Evolutionary conservation across 495 filamentous ascomycete species (phyloP), one percentile per base, ranked within the genome.

Genomic region (Xylaria longipes): DNA sequence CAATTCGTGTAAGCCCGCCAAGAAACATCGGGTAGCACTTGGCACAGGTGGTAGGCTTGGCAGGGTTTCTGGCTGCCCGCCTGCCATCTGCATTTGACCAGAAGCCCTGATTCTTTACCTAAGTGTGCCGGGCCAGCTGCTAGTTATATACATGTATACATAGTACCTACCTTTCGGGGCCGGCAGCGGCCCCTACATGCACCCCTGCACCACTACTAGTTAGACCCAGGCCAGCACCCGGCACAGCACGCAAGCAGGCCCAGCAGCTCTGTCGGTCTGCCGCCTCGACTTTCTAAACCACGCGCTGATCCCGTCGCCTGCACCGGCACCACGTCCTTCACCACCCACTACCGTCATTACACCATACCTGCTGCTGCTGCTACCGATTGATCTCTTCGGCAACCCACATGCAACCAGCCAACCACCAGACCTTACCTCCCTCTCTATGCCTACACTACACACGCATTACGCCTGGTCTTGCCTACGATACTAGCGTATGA

Each of bases 221-320:
- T 63, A 63, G 33, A 9, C 9, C 58, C 58, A 39, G 58, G 9
- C 58, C 20, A 58, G 57, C 33, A 62, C 57, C 62, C 43, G 27
- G 45, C 39, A n/a, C 41, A 41, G 35, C 60, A 27, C 31, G 58
- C 35, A 63, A 25, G 48, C 48, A 52, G 52, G 14, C 33, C 57
- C 31, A 60, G 57, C 57, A 27, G 37, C 37, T 43, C 29, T 56
- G 48, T 67, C 60, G 37, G 58, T 70, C 68, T 64, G 58, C 58
- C 58, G 68, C 46, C 65, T 67, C 45, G 27, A 56, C 33, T 64
- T 37, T 52, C 46, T 52, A 43, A 64, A 70, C 68, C 68, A 70
- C 68, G 68, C 68, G 68, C 68, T 70, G 68, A 70, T 70, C 68
- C 68, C 68, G 65, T 67, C 60, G 65, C 65, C 65, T 56, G 52